These are phyloP conservation scores for Ceratobasidium sp. DNA, from an alignment of 1,284 basidiomycete species.

Conservation along the genomic window DNA sequence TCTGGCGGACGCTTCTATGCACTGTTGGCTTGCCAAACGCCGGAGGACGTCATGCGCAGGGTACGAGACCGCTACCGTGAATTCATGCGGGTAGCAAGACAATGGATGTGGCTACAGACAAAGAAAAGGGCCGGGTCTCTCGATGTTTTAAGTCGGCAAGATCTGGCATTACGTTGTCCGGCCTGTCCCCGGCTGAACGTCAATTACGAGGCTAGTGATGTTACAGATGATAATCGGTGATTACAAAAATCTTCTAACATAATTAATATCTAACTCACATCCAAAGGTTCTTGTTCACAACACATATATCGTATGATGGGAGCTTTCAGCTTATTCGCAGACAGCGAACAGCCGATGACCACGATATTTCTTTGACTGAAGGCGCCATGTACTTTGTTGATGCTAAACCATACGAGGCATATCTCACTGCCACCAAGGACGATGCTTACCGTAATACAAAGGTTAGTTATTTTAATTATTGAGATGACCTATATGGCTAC, in stretches of 20 bases:
- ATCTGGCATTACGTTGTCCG: conserved; percentile 1
- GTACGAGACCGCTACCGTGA: background rate
- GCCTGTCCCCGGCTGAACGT: background rate
- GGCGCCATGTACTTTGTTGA: background rate
- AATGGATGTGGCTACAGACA: background rate
- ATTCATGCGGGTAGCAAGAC: background rate
- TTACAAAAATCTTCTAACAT: no score
- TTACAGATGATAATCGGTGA: background rate
- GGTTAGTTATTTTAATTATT: background rate
- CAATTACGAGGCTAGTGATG: background rate
- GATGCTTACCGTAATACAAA: background rate
- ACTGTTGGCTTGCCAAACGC: background rate
- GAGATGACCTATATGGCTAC: background rate
- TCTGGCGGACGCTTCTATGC: background rate
- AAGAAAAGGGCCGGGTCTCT: background rate
- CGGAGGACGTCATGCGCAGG: no score
- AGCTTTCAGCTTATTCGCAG: conserved; percentile 3
- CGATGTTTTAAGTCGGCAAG: background rate
- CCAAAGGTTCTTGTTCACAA: background rate
- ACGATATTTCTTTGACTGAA: background rate
- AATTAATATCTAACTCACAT: no score
- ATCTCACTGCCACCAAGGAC: background rate
- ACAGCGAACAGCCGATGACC: background rate
- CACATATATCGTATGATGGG: background rate
- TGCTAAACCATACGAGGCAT: no score